Evolutionary conservation across 2,329 filamentous ascomycete genomes (phyloP).

Genomic region (Epicoccum sorghinum): DNA sequence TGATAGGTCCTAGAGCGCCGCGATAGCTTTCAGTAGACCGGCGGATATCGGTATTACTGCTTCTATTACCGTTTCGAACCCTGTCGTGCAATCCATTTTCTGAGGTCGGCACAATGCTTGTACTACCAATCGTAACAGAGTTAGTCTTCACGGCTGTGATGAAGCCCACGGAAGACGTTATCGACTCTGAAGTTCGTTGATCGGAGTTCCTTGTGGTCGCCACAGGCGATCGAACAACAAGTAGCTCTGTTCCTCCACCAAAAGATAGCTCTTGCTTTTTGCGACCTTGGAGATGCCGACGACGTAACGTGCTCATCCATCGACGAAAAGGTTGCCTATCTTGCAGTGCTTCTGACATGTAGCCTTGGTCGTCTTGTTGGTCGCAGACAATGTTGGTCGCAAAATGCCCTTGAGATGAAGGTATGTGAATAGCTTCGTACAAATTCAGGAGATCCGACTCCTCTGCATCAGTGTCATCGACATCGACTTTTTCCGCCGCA

Average conservation of each 20-base stretch:
- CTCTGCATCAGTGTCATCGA: constrained; percentile 22
- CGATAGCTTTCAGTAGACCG: constrained; percentile 64
- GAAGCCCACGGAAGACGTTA: constrained; percentile 77
- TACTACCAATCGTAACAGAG: constrained; percentile 75
- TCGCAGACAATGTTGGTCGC: constrained; percentile 28
- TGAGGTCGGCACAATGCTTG: constrained; percentile 69
- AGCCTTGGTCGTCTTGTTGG: constrained; percentile 7
- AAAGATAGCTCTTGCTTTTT: constrained; percentile 47
- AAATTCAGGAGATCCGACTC: constrained; percentile 33
- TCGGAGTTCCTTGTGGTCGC: constrained; percentile 18
- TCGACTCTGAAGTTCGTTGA: constrained; percentile 59
- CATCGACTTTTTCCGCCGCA: constrained; percentile 19
- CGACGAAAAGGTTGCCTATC: constrained; percentile 63
- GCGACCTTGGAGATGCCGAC: constrained; percentile 53
- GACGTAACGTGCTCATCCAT: constrained; percentile 75
- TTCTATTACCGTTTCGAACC: constrained; percentile 64
- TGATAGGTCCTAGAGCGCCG: constrained; percentile 50
- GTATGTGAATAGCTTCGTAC: constrained; percentile 40
- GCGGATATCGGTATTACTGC: constrained; percentile 65
- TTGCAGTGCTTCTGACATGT: background rate
- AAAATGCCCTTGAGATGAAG: constrained; percentile 30
- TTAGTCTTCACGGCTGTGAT: constrained; percentile 82
- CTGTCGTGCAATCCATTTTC: constrained; percentile 64
- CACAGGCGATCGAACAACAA: constrained; percentile 15
- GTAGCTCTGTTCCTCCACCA: constrained; percentile 31